Evolutionary conservation across 441 rosid genomes (phyloP), one percentile per base, ranked within the genome.

Genomic region (Pelargonium australe): DNA sequence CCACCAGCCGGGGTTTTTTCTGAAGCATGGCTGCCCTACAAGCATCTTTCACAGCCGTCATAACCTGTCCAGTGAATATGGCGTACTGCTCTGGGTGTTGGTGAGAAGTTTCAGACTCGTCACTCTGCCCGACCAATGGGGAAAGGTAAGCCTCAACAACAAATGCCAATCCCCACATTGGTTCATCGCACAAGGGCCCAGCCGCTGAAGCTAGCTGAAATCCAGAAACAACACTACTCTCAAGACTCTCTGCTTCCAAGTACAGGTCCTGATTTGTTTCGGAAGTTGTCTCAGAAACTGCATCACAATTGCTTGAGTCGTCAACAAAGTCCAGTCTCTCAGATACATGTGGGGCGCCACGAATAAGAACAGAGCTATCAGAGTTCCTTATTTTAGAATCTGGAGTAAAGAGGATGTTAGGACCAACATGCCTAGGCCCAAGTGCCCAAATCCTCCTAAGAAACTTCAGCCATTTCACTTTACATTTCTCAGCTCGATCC

Each of bases 131-230:
- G 0, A 70, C 69, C 70, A 73, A 37, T 5, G 84, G 76, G 79
- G 85, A 81, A 45, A 89, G 43, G 68, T 72, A 82, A 74, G 88
- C 84, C 80, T 91, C 94, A 55, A 91, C 76, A 20, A 83, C 72
- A 82, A 91, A 89, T 65, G 89, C 96, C 75, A 94, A 73, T 58
- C 98, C 98, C 97, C 98, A 89, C 90, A 94, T 84, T 16, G 95
- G 94, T 72, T 94, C 98, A 61, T 91, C 98, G 14, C 98, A 91
- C 23, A 94, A 74, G 53, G 95, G 98, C 11, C 96, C 98, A 68
- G 96, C 82, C 41, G 87, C 92, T 25, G 95, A 81, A 19, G 98
- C 96, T 58, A 94, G 77, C 73, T 91, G 96, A 79, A 94, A 94
- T 41, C 96, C 97, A 0, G 97, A 89, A 63, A 89, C 76, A 9